Base-by-base conservation (phyloP, 352 stramenopile species). In the Phytophthora megakarya region DNA sequence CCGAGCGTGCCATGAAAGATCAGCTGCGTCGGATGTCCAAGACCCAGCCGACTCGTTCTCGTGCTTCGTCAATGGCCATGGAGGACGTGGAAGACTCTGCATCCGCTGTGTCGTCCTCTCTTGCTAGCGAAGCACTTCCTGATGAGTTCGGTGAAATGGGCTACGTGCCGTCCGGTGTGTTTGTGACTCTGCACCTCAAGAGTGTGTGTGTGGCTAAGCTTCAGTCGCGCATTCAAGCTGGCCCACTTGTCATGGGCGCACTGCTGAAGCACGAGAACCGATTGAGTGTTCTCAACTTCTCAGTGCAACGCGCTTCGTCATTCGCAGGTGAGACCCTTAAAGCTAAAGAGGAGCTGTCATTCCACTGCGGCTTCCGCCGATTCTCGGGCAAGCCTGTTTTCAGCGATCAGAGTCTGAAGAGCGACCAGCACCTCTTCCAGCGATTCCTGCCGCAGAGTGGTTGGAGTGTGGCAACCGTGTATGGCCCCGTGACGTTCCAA, bases 351-450 rank as follows among this genome's bases (percentile, higher is more conserved):
- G 78, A 90, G 25, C 73, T 99, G 13, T 89, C 92, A 16, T 98
- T 99, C 68, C 93, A 98, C 75, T 98, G 92, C 59, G 97, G 97
- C 19, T 99, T 99, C 88, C 89, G 97, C 22, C 95, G 90, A 23
- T 98, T 97, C 76, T 78, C 87, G 5, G 88, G 80, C 22, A 87
- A 88, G 50, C 97, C 98, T 0, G 76, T 99, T 23, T 99, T 99
- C 78, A 98, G 90, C 25, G 95, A 99, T 70, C 87, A 98, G 72
- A 99, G 97, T 58, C 78, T 99, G 19, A 99, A 99, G 68, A 98
- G 95, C 75, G 97, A 99, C 79, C 99, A 99, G 77, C 96, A 99
- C 76, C 96, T 99, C 65, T 99, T 99, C 73, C 93, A 99, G 78
- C 88, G 97, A 25, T 99, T 98, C 83, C 73, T 99, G 68, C 96